These are phyloP conservation scores for Dactylellina sp. DNA, from an alignment of 2,329 filamentous ascomycete species.

Conservation along the genomic window DNA sequence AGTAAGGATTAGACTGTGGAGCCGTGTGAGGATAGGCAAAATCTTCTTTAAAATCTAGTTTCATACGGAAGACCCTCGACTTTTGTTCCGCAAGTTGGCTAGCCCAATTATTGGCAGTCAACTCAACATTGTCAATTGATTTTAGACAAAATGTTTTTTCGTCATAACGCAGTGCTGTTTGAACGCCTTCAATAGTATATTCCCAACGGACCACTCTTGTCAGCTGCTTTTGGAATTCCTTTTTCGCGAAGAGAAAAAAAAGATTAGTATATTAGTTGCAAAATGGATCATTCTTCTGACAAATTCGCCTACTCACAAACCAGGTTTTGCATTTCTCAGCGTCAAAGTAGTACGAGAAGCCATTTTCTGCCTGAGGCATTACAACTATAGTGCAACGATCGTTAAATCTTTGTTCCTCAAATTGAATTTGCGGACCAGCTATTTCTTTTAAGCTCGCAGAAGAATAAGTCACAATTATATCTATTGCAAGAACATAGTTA, in stretches of 20 bases:
- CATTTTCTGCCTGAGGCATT: conserved; percentile 1
- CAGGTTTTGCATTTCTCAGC: conserved; percentile 46
- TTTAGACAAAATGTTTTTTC: conserved; percentile 23
- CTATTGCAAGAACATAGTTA: not conserved
- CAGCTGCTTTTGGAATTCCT: conserved; percentile 37
- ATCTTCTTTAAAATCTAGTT: conserved; percentile 5
- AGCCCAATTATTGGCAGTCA: conserved; percentile 30
- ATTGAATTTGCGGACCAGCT: conserved; percentile 28
- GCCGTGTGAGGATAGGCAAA: no score
- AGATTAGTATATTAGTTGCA: not conserved
- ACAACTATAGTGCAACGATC: conserved; percentile 19
- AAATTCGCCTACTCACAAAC: conserved; percentile 29
- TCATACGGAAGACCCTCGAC: conserved; percentile 23
- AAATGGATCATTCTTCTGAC: not conserved
- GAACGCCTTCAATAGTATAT: not conserved
- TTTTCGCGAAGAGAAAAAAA: not conserved
- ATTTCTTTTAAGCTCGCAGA: conserved; percentile 18
- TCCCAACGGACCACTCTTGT: conserved; percentile 9
- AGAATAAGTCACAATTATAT: conserved; percentile 30
- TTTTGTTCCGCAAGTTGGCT: conserved; percentile 10
- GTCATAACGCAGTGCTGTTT: not conserved
- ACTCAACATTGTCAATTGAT: conserved; percentile 10
- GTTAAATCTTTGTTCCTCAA: conserved; percentile 24
- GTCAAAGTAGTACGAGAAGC: conserved; percentile 18
- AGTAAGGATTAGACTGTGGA: not conserved